Evolutionary conservation across 78 protist genomes (phyloP).

Genomic region (Dictyostelium discoideum): DNA sequence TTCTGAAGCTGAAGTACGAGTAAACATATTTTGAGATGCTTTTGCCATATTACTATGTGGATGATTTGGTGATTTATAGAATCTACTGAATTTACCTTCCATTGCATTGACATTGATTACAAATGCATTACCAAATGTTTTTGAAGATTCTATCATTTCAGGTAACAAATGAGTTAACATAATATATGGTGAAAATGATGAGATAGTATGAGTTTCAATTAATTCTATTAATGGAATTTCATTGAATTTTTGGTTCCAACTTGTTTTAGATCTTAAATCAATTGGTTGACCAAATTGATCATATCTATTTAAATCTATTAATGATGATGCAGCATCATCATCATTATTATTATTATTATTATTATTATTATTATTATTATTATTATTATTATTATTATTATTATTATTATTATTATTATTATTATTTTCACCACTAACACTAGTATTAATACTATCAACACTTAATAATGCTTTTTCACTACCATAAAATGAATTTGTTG

Average conservation of each 20-base stretch:
- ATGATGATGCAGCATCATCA: too few relatives aligned
- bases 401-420: too few relatives aligned
- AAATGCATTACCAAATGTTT: constrained; percentile 15
- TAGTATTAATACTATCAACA: not conserved
- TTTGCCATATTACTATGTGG: constrained; percentile 99
- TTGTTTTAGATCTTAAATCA: constrained; percentile 68
- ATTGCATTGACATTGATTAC: constrained; percentile 96
- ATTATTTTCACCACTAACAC: too few relatives aligned
- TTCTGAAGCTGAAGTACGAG: constrained; percentile 89
- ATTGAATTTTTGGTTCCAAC: constrained; percentile 46
- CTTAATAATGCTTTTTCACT: not conserved
- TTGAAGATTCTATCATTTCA: constrained; percentile 1
- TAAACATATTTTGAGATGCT: constrained; percentile 96
- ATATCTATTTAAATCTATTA: not conserved
- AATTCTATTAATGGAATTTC: constrained; percentile 79
- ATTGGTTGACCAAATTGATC: constrained; percentile 85
- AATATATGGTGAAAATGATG: constrained; percentile 86
- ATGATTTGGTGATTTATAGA: constrained; percentile 89
- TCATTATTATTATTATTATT: not conserved
- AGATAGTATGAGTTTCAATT: constrained; percentile 65
- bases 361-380: too few relatives aligned
- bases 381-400: too few relatives aligned
- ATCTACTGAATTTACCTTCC: constrained; percentile 89
- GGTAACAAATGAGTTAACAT: constrained; percentile 38
- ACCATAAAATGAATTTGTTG: not conserved